Evolutionary conservation across 805 yeast species (phyloP).

Genomic region (Starmera dryadoides): DNA sequence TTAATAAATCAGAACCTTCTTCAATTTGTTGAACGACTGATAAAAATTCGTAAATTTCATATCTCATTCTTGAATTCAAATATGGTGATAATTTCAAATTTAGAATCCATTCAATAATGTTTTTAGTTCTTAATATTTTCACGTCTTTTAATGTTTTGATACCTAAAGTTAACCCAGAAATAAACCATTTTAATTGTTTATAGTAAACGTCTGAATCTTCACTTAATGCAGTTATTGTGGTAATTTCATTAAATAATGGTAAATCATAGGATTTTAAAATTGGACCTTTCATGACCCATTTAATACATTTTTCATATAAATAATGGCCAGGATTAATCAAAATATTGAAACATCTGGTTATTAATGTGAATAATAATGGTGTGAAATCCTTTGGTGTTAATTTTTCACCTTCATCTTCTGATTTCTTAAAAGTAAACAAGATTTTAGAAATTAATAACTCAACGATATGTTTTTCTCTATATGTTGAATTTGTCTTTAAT

Average conservation of each 20-base stretch:
- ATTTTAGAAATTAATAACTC: conserved; percentile 43
- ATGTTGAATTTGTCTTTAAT: conserved; percentile 32
- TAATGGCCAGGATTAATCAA: conserved; percentile 65
- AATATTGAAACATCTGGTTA: conserved; percentile 50
- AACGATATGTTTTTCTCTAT: conserved; percentile 51
- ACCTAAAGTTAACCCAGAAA: conserved; percentile 42
- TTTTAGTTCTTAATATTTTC: conserved; percentile 39
- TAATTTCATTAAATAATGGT: conserved; percentile 32
- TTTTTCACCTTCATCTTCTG: conserved; percentile 10
- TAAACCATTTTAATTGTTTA: conserved; percentile 60
- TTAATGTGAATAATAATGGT: conserved; percentile 44
- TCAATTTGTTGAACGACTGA: conserved; percentile 43
- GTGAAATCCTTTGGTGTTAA: conserved; percentile 21
- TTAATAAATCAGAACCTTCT: conserved; percentile 48
- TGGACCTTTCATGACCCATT: conserved; percentile 51
- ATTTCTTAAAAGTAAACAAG: conserved; percentile 23
- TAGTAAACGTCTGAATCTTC: conserved; percentile 44
- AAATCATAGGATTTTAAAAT: conserved; percentile 31
- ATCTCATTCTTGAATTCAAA: conserved; percentile 30
- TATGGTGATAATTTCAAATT: conserved; percentile 49
- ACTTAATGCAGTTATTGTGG: conserved; percentile 15
- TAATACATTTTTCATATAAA: conserved; percentile 62
- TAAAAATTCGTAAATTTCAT: conserved; percentile 34
- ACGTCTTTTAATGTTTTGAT: conserved; percentile 44
- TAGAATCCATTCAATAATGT: conserved; percentile 62